Evolutionary conservation across 805 yeast species (phyloP).

Genomic region (Yarrowia sp.): DNA sequence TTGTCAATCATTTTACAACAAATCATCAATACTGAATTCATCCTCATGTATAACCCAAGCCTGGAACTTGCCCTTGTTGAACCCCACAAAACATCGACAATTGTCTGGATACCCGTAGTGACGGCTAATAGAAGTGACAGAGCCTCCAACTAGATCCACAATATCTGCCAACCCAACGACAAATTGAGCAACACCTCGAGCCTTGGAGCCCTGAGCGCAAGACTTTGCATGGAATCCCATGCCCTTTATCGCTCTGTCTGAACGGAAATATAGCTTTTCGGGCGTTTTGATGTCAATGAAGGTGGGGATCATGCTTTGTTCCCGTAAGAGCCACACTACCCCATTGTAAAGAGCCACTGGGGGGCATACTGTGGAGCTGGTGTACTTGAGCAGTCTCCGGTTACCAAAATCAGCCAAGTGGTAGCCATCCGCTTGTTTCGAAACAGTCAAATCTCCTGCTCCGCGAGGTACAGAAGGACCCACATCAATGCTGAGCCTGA

Average conservation of each 20-base stretch:
- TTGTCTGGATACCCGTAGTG: not conserved
- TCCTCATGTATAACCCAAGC: not conserved
- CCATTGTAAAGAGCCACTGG: not conserved
- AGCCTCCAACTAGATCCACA: not conserved
- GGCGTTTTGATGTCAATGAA: not conserved
- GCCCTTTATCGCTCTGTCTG: not conserved
- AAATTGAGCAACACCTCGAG: not conserved
- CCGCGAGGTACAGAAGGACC: too few species aligned
- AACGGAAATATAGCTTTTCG: not conserved
- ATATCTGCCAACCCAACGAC: not conserved
- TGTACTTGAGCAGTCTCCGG: not conserved
- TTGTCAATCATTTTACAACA: too few species aligned
- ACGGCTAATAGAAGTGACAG: not conserved
- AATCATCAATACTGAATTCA: too few species aligned
- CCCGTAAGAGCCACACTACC: not conserved
- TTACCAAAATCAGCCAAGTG: not conserved
- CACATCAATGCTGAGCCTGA: too few species aligned
- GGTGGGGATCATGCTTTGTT: not conserved
- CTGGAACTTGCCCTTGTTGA: not conserved
- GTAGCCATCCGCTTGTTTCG: not conserved
- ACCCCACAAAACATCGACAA: not conserved
- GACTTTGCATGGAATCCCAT: too few species aligned
- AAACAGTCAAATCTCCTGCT: too few species aligned
- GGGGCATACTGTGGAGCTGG: not conserved
- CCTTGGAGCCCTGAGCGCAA: not conserved